These are phyloP conservation scores for Wallacemonas rigidus DNA, from an alignment of 208 protist genomes.

Conservation along the genomic window DNA sequence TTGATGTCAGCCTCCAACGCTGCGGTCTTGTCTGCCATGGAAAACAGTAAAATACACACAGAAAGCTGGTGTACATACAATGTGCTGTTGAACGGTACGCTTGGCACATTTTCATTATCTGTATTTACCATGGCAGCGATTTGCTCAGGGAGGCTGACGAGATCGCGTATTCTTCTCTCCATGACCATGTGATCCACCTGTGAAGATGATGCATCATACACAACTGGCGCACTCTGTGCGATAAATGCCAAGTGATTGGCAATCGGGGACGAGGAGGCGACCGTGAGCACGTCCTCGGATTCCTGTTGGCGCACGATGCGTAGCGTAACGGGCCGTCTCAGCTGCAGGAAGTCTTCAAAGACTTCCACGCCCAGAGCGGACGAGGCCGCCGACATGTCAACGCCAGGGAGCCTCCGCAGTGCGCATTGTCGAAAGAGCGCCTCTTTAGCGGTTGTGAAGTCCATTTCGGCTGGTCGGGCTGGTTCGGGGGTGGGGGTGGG, in stretches of 20 bases:
- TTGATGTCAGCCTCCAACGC: not conserved
- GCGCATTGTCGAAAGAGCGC: not conserved
- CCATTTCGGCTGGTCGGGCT: not conserved
- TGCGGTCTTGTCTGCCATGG: not conserved
- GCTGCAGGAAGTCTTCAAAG: slow-evolving; percentile 3
- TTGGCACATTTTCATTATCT: not conserved
- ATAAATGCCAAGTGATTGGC: not conserved
- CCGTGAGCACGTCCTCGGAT: not conserved
- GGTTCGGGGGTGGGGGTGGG: not conserved
- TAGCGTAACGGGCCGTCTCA: not conserved
- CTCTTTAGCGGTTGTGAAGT: slow-evolving; percentile 2
- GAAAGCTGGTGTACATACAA: slow-evolving; percentile 3
- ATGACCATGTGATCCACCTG: not conserved
- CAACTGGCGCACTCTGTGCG: not conserved
- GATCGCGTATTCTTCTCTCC: slow-evolving; percentile 2
- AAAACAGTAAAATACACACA: slow-evolving; percentile 9
- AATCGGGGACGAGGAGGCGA: not conserved
- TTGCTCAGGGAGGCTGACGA: slow-evolving; percentile 11
- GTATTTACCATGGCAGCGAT: not conserved
- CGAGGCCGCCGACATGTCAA: not conserved
- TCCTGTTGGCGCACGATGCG: not conserved
- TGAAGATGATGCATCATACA: not conserved
- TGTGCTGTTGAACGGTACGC: not conserved
- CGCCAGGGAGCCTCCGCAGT: not conserved
- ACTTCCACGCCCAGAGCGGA: not conserved